A percentile compares a stretch with the other conserved stretches of the same genome.
phyloP scores from a whole-genome alignment of 2,329 filamentous ascomycete genomes.

The Trichoderma citrinoviride region DNA sequence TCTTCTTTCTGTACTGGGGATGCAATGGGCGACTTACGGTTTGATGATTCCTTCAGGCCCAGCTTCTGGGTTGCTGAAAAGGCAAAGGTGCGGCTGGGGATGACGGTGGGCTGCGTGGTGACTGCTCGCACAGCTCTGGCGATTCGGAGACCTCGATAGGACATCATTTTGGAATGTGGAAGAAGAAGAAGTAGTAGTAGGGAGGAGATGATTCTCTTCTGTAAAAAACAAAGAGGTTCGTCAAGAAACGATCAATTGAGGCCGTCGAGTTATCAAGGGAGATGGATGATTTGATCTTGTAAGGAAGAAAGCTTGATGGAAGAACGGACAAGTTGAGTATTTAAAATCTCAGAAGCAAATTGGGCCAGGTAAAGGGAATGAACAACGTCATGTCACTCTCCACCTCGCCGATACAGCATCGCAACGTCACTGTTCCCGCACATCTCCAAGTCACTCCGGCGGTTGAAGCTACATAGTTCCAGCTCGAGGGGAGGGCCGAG shows the following conservation, averaged over 20 bases:
- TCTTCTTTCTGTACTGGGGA: not conserved
- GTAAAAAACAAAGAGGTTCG: not conserved
- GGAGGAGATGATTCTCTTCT: no score
- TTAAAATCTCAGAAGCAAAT: no score
- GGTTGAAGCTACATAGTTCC: not conserved
- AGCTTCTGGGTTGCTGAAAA: conserved; percentile 32
- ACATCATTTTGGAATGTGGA: conserved; percentile 29
- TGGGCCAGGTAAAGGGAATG: not conserved
- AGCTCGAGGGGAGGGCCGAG: no score
- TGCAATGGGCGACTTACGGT: conserved; percentile 30
- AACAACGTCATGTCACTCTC: conserved; percentile 12
- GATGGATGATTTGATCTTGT: not conserved
- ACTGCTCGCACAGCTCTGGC: conserved; percentile 29
- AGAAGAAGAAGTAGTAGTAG: not conserved
- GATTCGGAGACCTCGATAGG: conserved; percentile 27
- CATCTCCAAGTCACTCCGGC: conserved; percentile 3
- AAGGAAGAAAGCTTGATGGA: not conserved
- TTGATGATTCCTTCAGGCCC: conserved; percentile 40
- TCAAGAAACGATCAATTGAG: not conserved
- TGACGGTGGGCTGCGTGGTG: conserved; percentile 13
- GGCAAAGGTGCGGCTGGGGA: conserved; percentile 29
- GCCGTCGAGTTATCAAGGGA: not conserved
- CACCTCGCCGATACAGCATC: conserved; percentile 3
- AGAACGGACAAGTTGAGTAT: no score
- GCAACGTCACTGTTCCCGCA: conserved; percentile 20